Evolutionary conservation across 805 yeast species (phyloP).

Genomic region (Torulaspora gathmanii): DNA sequence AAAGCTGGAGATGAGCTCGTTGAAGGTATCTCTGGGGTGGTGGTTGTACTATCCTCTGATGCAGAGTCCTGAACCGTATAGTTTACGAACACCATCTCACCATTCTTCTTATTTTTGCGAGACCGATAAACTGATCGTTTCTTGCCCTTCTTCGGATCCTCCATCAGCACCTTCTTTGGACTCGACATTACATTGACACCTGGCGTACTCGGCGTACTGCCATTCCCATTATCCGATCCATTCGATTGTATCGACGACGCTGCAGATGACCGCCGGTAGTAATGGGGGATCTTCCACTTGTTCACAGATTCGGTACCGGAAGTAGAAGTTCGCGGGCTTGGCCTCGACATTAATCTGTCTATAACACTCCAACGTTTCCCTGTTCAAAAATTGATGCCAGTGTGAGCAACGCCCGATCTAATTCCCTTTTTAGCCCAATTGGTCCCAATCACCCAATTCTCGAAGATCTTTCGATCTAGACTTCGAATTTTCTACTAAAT

Average conservation of each 20-base stretch:
- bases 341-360: constrained; percentile 8
- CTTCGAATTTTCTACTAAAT: not conserved
- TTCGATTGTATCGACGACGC: constrained; percentile 10
- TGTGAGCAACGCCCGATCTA: not conserved
- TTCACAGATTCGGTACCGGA: constrained; percentile 26
- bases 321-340: constrained; percentile 10
- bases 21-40: constrained; percentile 7
- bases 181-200: constrained; percentile 25
- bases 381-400: not conserved
- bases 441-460: not conserved
- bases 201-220: constrained; percentile 17
- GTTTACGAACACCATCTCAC: constrained; percentile 35
- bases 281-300: constrained; percentile 37
- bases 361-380: not conserved
- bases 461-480: not conserved
- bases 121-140: constrained; percentile 15
- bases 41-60: constrained; percentile 7
- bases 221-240: constrained; percentile 6
- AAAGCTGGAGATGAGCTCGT: constrained; percentile 5
- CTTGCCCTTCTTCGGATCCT: constrained; percentile 20
- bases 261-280: constrained; percentile 28
- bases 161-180: constrained; percentile 30
- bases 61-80: constrained; percentile 34
- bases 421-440: not conserved
- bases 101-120: constrained; percentile 19